Conservation (phyloP, 2,329 filamentous ascomycete genomes). For the Aotearoamyces nothofagi region DNA sequence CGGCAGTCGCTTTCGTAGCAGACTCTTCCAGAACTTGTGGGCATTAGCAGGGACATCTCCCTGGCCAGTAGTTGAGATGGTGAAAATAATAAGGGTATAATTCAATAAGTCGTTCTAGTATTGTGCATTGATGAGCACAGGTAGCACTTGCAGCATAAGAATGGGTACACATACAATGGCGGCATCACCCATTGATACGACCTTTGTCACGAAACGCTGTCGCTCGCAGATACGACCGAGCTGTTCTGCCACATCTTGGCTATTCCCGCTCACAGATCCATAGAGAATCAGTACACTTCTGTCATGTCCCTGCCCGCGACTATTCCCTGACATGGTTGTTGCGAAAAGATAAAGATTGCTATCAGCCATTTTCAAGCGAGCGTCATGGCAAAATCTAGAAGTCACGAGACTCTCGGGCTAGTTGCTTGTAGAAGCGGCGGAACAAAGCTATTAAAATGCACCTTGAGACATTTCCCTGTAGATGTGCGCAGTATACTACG, state of each 20-base stretch:
- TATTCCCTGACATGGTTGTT: not conserved
- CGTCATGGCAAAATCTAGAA: too few relatives aligned
- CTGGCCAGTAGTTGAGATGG: slow-evolving; percentile 85
- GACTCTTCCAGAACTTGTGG: slow-evolving; percentile 66
- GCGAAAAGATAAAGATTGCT: too few relatives aligned
- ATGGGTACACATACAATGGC: slow-evolving; percentile 45
- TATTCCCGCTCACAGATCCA: slow-evolving; percentile 89
- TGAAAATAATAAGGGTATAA: slow-evolving; percentile 54
- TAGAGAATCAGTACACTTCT: slow-evolving; percentile 62
- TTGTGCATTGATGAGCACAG: too few relatives aligned
- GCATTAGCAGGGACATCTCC: slow-evolving; percentile 84
- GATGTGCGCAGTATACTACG: too few relatives aligned
- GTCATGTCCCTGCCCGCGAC: slow-evolving; percentile 14
- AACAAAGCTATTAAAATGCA: too few relatives aligned
- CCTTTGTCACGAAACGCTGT: slow-evolving; percentile 60
- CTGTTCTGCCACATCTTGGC: slow-evolving; percentile 81
- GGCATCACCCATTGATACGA: slow-evolving; percentile 64
- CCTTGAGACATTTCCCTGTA: too few relatives aligned
- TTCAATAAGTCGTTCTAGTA: slow-evolving; percentile 33
- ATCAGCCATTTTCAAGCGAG: too few relatives aligned
- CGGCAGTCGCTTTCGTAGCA: slow-evolving; percentile 66
- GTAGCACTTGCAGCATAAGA: too few relatives aligned
- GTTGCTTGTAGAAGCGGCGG: too few relatives aligned
- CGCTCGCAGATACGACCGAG: slow-evolving; percentile 61
- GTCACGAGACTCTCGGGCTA: too few relatives aligned